Evolutionary conservation across 495 filamentous ascomycete genomes (phyloP).

Genomic region (Sabuloglossum arenarium): DNA sequence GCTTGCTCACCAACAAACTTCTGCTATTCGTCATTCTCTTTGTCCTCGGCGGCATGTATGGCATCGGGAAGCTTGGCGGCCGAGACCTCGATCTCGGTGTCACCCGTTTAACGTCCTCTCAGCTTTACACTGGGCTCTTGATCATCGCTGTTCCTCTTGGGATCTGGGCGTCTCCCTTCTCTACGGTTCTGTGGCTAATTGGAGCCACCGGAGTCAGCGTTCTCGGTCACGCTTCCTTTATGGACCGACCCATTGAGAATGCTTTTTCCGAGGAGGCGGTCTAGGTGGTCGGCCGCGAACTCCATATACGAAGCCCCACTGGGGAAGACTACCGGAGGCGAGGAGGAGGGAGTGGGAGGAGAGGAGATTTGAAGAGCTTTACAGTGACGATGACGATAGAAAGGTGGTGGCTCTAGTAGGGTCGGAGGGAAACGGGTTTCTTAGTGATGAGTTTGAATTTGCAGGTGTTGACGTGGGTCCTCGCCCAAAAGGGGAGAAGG

Average conservation of each 20-base stretch:
- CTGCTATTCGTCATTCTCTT: constrained; percentile 85
- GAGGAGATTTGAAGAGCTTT: constrained; percentile 50
- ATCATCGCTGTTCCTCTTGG: constrained; percentile 64
- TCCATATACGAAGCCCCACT: constrained; percentile 86
- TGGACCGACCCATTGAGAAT: constrained; percentile 99
- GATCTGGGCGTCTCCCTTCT: constrained; percentile 60
- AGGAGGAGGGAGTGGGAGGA: constrained; percentile 36
- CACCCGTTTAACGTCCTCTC: constrained; percentile 65
- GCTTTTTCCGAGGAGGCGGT: constrained; percentile 99
- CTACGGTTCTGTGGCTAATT: constrained; percentile 79
- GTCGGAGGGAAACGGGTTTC: constrained; percentile 19
- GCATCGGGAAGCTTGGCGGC: constrained; percentile 73
- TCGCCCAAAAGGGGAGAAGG: constrained; percentile 26
- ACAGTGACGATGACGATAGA: constrained; percentile 41
- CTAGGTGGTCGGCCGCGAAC: constrained; percentile 99
- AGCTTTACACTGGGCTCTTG: constrained; percentile 80
- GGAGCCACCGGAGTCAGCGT: constrained; percentile 82
- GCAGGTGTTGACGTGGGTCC: constrained; percentile 34
- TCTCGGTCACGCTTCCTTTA: constrained; percentile 80
- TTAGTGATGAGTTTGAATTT: constrained; percentile 39
- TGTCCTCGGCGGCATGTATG: constrained; percentile 64
- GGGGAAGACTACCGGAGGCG: constrained; percentile 97
- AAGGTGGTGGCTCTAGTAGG: constrained; percentile 31
- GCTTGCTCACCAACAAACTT: constrained; percentile 59
- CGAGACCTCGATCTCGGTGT: constrained; percentile 71